phyloP scores from a whole-genome alignment of 345 rosid species.

The Alliaria petiolata region DNA sequence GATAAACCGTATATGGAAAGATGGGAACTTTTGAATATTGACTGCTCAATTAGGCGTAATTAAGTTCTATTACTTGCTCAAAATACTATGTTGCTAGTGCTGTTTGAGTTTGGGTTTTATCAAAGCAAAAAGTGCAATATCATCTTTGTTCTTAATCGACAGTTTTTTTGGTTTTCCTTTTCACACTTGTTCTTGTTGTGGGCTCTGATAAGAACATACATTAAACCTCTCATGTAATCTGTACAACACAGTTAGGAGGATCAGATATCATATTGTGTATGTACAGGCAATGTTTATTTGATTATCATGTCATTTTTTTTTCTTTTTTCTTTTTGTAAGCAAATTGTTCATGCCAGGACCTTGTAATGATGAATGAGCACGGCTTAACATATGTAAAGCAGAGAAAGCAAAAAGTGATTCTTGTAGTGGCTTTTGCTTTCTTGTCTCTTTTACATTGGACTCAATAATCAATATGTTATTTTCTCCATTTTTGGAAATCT shows the following conservation, averaged over 20 bases:
- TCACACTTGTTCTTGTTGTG: not conserved
- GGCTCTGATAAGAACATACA: not conserved
- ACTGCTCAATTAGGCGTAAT: not conserved
- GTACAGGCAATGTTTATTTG: not conserved
- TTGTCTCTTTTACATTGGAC: not conserved
- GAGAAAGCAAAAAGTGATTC: conserved; percentile 11
- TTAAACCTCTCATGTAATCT: not conserved
- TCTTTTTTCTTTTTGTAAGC: not conserved
- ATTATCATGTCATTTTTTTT: not conserved
- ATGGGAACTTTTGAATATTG: not conserved
- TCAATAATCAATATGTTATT: not conserved
- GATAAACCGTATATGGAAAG: not conserved
- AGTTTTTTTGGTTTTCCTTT: not conserved
- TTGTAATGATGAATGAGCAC: conserved; percentile 23
- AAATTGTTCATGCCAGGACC: conserved; percentile 5
- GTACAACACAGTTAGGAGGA: not conserved
- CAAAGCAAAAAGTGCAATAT: not conserved
- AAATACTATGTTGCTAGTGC: not conserved
- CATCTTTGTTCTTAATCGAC: not conserved
- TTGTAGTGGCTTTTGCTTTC: conserved; percentile 25
- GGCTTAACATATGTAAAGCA: not conserved
- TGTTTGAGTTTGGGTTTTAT: not conserved
- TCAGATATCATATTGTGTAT: not conserved
- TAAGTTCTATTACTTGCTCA: not conserved
- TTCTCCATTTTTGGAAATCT: not conserved